These are phyloP conservation scores for Begonia peltatifolia DNA, from an alignment of 306 rosid genomes.

Conservation along the genomic window DNA sequence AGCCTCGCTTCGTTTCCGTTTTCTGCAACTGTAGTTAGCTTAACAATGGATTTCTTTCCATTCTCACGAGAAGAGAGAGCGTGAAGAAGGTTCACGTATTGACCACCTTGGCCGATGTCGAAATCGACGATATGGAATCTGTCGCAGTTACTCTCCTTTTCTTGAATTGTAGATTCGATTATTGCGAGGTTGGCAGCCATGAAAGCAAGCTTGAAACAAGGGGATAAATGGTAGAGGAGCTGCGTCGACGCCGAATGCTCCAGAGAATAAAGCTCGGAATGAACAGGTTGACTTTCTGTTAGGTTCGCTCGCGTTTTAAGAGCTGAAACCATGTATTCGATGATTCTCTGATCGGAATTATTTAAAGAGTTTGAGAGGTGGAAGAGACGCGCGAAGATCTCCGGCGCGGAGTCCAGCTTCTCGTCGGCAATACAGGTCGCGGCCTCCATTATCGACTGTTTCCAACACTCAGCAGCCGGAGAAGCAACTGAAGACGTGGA, in stretches of 20 bases:
- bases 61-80: constrained; percentile 27
- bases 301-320: constrained; percentile 44
- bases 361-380: constrained; percentile 14
- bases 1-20: constrained; percentile 29
- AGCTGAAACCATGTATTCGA: constrained; percentile 38
- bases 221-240: constrained; percentile 32
- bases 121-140: constrained; percentile 68
- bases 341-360: constrained; percentile 35
- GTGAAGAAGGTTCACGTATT: constrained; percentile 35
- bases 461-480: constrained; percentile 27
- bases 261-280: constrained; percentile 24
- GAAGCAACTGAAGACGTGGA: constrained; percentile 44
- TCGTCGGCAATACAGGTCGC: constrained; percentile 66
- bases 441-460: constrained; percentile 52
- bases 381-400: constrained; percentile 47
- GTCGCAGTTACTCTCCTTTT: constrained; percentile 12
- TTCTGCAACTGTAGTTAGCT: constrained; percentile 36
- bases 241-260: constrained; percentile 71
- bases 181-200: constrained; percentile 70
- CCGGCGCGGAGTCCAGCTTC: constrained; percentile 28
- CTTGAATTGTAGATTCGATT: constrained; percentile 39
- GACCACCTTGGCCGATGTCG: constrained; percentile 61
- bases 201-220: constrained; percentile 43
- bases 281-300: constrained; percentile 29
- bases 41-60: constrained; percentile 14